Base-by-base conservation (phyloP, 2,329 filamentous ascomycete genomes). In the Aschersonia sp. region DNA sequence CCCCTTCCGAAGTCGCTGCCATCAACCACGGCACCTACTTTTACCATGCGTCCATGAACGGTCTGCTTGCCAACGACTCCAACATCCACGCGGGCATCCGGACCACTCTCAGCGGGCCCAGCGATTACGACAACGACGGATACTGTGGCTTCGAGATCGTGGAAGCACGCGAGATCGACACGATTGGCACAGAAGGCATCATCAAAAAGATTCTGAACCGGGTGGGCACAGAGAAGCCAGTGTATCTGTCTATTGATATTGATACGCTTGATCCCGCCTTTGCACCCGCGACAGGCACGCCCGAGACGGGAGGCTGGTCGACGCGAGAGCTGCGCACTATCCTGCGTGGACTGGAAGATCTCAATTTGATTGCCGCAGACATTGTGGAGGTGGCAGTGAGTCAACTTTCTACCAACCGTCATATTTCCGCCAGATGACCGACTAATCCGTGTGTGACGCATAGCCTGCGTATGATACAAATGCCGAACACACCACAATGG, bases 261-360 rank as follows among this genome's bases (percentile, higher is more conserved):
- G 86, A 92, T 58, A 87, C 84, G 0, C 68, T 90, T 2, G 86
- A 90, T 59, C 85, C 86, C 11, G 55, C 53, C 1, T 56, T 57
- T 49, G 56, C 55, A 0, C 56, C 56, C n/a, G 53, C 81, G 1
- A 90, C 86, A 0, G 87, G 87, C 0, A 92, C 87, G 0, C 87
- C 87, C 0, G 87, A 92, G 66, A 82, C 85, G 0, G 87, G 87
- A 49, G 87, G 87, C 30, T 94, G 87, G 87, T 89, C 84, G 2
- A 89, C 83, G 22, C 70, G 87, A 42, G 87, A 94, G 67, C 68
- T 94, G 53, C 87, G 92, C 51, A 71, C 82, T 7, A 85, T 94
- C 48, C 62, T 94, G 57, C 70, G 85, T 39, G 86, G 84, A 0
- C 74, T 94, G 32, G 86, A 92, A 64, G 76, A 70, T 0, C 62